These are phyloP conservation scores for Rutidosis leptorrhynchoides DNA, from an alignment of 129 eudicot species.

Conservation along the genomic window DNA sequence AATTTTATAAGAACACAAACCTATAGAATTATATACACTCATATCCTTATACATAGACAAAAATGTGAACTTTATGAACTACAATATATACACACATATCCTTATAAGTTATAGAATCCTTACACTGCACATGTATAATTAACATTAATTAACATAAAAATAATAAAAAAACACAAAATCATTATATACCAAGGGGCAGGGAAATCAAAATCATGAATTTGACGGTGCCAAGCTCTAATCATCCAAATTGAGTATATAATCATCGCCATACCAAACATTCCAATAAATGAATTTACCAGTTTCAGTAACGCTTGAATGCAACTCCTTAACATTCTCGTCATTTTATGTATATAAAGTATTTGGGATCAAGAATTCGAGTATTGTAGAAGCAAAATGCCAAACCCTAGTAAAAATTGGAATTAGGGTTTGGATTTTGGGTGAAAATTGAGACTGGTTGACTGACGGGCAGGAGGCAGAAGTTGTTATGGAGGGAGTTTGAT, in stretches of 20 bases:
- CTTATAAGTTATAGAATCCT: not conserved
- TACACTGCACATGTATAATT: not conserved
- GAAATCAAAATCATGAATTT: slow-evolving; percentile 33
- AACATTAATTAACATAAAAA: not conserved
- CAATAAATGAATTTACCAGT: slow-evolving; percentile 61
- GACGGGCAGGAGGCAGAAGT: not conserved
- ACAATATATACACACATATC: not conserved
- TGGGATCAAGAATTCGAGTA: not conserved
- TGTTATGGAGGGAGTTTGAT: not conserved
- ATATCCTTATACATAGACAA: not conserved
- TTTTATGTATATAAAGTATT: slow-evolving; percentile 2
- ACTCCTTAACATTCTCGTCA: slow-evolving; percentile 60
- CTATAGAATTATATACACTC: not conserved
- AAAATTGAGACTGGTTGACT: not conserved
- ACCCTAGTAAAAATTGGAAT: not conserved
- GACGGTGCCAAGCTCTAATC: slow-evolving; percentile 70
- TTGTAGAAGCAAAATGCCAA: not conserved
- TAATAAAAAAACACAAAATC: not conserved
- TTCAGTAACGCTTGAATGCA: slow-evolving; percentile 72
- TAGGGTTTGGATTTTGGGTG: not conserved
- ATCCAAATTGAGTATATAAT: slow-evolving; percentile 74
- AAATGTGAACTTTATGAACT: not conserved
- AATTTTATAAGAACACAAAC: too few species aligned
- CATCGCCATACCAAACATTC: slow-evolving; percentile 74
- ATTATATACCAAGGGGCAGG: slow-evolving; percentile 66